phyloP scores from a whole-genome alignment of 1,284 basidiomycete genomes.

The Ganoderma multipileum region DNA sequence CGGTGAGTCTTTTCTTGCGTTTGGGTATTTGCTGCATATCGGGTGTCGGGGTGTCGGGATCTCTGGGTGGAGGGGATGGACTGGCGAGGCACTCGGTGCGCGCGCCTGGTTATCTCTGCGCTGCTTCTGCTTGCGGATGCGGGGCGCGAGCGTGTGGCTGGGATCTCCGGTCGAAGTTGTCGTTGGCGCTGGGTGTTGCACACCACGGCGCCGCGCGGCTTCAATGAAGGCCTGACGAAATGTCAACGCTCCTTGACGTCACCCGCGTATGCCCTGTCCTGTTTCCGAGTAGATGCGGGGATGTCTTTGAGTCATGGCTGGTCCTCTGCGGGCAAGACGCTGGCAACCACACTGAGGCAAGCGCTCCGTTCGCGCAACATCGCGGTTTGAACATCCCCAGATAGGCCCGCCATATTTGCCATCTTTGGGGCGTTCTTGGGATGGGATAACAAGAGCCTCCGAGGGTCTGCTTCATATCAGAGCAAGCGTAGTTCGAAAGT shows the following conservation, averaged over 20 bases:
- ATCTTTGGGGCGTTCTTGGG: neutral
- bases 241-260: neutral
- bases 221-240: neutral
- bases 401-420: neutral
- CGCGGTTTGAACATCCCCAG: neutral
- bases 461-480: neutral
- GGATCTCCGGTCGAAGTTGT: neutral
- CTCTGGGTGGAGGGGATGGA: neutral
- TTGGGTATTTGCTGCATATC: neutral
- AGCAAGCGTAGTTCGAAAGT: neutral
- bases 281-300: neutral
- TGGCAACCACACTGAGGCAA: neutral
- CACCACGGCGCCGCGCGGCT: neutral
- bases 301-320: too few relatives aligned
- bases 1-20: conserved; percentile 54
- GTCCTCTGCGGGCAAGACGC: too few relatives aligned
- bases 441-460: neutral
- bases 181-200: neutral
- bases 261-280: neutral
- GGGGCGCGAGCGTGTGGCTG: too few relatives aligned
- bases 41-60: neutral
- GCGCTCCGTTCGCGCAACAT: neutral
- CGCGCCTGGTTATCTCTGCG: neutral
- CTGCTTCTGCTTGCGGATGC: neutral
- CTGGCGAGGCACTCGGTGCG: too few relatives aligned